Percentiles rank a stretch among this genome's conserved stretches.
Evolutionary conservation across 2,329 filamentous ascomycete species (phyloP).

Genomic region (Verticillium dahliae): DNA sequence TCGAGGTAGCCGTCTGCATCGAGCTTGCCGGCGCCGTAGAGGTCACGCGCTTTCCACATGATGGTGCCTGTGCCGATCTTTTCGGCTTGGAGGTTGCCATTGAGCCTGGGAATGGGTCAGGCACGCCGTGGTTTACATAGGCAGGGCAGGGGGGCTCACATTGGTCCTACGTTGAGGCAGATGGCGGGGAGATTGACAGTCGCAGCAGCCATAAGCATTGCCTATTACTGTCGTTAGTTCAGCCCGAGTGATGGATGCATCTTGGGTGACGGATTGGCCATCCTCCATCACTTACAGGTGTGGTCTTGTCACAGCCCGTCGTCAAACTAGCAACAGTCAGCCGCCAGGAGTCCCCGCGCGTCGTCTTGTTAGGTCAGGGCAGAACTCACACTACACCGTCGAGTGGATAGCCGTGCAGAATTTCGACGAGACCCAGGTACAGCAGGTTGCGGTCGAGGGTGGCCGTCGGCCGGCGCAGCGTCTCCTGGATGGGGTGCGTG

Average conservation of each 20-base stretch:
- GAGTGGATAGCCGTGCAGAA: slow-evolving; percentile 39
- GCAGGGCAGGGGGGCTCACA: neutral
- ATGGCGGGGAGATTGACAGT: slow-evolving; percentile 45
- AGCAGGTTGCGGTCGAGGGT: slow-evolving; percentile 42
- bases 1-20: slow-evolving; percentile 35
- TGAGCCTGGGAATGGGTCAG: slow-evolving; percentile 18
- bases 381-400: slow-evolving; percentile 34
- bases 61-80: slow-evolving; percentile 37
- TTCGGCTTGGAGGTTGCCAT: slow-evolving; percentile 34
- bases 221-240: neutral
- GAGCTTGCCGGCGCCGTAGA: slow-evolving; percentile 38
- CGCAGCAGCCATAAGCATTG: slow-evolving; percentile 39
- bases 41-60: slow-evolving; percentile 41
- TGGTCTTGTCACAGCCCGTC: slow-evolving; percentile 47
- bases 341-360: neutral
- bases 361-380: neutral
- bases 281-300: slow-evolving; percentile 24
- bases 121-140: too few relatives aligned
- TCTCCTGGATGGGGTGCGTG: slow-evolving; percentile 45
- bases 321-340: slow-evolving; percentile 20
- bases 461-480: slow-evolving; percentile 36
- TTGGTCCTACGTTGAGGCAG: slow-evolving; percentile 39
- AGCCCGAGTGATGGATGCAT: neutral
- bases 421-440: slow-evolving; percentile 39
- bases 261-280: neutral